These are phyloP conservation scores for Solanum paucissectum DNA, from an alignment of 257 asterid species.

Conservation along the genomic window DNA sequence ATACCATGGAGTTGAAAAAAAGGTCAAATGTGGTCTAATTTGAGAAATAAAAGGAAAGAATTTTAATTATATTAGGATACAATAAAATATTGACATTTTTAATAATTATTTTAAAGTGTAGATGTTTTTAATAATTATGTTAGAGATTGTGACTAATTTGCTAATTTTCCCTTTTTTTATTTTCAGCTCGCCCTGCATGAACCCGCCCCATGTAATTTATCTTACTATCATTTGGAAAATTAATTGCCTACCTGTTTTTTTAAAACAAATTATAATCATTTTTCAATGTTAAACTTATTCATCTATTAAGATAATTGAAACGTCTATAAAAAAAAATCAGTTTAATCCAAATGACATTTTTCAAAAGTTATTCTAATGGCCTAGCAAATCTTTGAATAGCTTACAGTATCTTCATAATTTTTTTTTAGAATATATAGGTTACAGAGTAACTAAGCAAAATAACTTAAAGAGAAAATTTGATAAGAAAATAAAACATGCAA, in stretches of 20 bases:
- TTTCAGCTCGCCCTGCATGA: not conserved
- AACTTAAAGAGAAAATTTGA: not conserved
- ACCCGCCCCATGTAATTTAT: not conserved
- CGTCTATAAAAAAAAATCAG: not conserved
- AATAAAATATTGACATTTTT: no score
- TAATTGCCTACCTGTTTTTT: not conserved
- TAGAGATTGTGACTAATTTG: no score
- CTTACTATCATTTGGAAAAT: not conserved
- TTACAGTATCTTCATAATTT: no score
- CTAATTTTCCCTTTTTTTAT: no score
- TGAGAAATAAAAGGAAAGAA: no score
- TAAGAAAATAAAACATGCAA: not conserved
- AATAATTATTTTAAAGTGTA: no score
- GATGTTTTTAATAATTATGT: no score
- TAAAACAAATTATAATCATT: not conserved
- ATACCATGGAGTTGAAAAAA: no score
- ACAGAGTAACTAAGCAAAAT: not conserved
- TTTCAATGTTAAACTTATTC: not conserved
- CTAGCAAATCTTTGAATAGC: not conserved
- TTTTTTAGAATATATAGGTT: not conserved
- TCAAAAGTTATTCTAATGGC: not conserved
- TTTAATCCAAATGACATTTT: not conserved
- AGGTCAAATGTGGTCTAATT: no score
- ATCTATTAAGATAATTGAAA: not conserved
- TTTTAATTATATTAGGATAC: no score